Base-by-base conservation (phyloP, 371 early-diverging fungal species). In the Apophysomyces variabilis region DNA sequence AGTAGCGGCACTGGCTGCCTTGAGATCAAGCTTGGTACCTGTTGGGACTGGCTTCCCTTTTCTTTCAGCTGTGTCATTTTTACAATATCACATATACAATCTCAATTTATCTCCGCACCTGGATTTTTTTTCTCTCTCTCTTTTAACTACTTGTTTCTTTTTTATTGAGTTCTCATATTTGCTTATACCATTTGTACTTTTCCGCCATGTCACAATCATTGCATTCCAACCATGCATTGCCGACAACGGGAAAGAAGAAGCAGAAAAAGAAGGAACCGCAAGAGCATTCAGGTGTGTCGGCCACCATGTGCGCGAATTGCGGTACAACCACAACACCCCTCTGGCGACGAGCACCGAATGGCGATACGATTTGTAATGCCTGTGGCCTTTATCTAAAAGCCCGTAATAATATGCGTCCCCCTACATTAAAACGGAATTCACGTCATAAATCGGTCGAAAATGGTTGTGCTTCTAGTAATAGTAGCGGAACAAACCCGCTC, bases 281-380 rank as follows among this genome's bases (percentile, higher is more conserved):
- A 5, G 54, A 50, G 5, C 21, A 7, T 4, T 9, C 11, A 21
- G 54, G 54, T 7, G 54, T 50, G n/a, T 50, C 54, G 54, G 54
- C 54, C 7, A 50, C 54, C 21, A 26, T 21, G 14, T 97, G 97
- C 77, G 78, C 88, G 21, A 95, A 96, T 76, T 97, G 97, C 78
- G 83, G 85, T 0, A 94, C 94, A 1, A 92, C 90, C 3, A 85
- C 86, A 4, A 97, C 98, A 0, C 96, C 97, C 0, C 79, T 95
- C 12, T 98, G 98, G 98, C 79, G 98, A 64, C 81, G 96, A 74
- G 91, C 90, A 37, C 87, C 89, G 26, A 87, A 88, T 61, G 94
- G 93, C 43, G 89, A 93, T 37, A 85, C 87, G 38, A 88, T 96
- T 62, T 96, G 97, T 70, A 96, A 96, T 79, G 96, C 96, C 1